A percentile compares a stretch with the other conserved stretches of the same genome.
phyloP scores from a whole-genome alignment of 2,329 filamentous ascomycete species.

The Trichoderma cornu-damae region DNA sequence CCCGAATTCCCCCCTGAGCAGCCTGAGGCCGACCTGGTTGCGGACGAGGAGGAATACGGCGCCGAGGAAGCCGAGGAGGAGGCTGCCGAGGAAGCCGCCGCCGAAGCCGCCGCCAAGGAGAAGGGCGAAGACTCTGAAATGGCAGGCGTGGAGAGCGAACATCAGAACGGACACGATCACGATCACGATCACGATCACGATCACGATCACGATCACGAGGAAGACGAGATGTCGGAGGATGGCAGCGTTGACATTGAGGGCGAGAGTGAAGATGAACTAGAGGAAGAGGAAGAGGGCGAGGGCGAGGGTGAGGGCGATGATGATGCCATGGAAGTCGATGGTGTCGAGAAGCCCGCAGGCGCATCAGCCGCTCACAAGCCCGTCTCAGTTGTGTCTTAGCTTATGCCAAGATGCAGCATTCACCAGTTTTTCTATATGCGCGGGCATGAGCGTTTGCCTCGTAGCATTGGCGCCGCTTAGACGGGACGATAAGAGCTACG shows the following conservation, averaged over 20 bases:
- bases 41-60: slow-evolving; percentile 85
- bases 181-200: slow-evolving; percentile 43
- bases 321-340: slow-evolving; percentile 50
- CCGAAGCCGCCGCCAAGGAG: slow-evolving; percentile 44
- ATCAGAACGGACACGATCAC: slow-evolving; percentile 29
- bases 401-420: neutral
- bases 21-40: slow-evolving; percentile 82
- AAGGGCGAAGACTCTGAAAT: slow-evolving; percentile 67
- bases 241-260: slow-evolving; percentile 75
- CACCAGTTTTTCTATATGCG: neutral
- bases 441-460: neutral
- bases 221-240: slow-evolving; percentile 65
- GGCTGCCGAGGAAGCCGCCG: slow-evolving; percentile 57
- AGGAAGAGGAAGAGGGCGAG: slow-evolving; percentile 54
- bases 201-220: slow-evolving; percentile 43
- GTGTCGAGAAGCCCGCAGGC: slow-evolving; percentile 33
- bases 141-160: slow-evolving; percentile 59
- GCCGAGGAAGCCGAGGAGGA: slow-evolving; percentile 79
- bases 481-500: slow-evolving; percentile 27
- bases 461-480: slow-evolving; percentile 23
- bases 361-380: slow-evolving; percentile 31
- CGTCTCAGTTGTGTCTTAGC: slow-evolving; percentile 34
- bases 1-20: slow-evolving; percentile 96
- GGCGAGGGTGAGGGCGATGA: slow-evolving; percentile 36
- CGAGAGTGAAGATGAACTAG: slow-evolving; percentile 68